These are phyloP conservation scores for Pseudozyma sp. DNA, from an alignment of 1,284 basidiomycete species.

Conservation along the genomic window DNA sequence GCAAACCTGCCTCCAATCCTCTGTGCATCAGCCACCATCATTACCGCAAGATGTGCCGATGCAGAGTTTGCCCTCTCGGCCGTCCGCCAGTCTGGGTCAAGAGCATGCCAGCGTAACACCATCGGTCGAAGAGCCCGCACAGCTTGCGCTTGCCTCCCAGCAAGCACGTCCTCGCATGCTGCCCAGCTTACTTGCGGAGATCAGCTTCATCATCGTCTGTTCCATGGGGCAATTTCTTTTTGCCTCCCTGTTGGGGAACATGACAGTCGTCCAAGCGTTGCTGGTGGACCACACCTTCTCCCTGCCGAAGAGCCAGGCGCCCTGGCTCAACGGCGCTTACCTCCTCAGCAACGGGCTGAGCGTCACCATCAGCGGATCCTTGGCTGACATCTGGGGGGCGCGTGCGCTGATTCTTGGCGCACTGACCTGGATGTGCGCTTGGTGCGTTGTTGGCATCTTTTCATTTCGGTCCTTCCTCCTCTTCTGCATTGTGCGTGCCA, in stretches of 20 bases:
- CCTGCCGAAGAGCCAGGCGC: conserved; percentile 23
- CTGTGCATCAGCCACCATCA: neutral
- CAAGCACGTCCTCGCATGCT: conserved; percentile 20
- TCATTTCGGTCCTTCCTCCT: conserved; percentile 12
- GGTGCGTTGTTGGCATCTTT: conserved; percentile 14
- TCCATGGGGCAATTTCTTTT: conserved; percentile 27
- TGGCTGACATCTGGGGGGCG: conserved; percentile 28
- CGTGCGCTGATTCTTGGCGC: conserved; percentile 17
- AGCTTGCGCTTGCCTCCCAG: conserved; percentile 1
- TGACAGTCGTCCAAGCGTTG: conserved; percentile 12
- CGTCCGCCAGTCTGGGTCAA: neutral
- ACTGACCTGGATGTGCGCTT: conserved; percentile 21
- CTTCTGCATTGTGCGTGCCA: conserved; percentile 36
- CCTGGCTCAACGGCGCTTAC: conserved; percentile 39
- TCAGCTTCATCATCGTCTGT: conserved; percentile 35
- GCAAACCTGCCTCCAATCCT: neutral
- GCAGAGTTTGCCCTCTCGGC: neutral
- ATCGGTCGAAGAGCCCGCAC: neutral
- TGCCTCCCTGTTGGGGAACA: conserved; percentile 18
- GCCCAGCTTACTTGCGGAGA: conserved; percentile 12
- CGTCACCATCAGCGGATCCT: conserved; percentile 32
- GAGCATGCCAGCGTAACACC: neutral
- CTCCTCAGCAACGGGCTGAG: conserved; percentile 38
- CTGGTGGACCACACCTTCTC: conserved; percentile 9
- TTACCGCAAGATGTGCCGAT: neutral